These are phyloP conservation scores for Pyricularia grisea DNA, from an alignment of 2,329 filamentous ascomycete genomes.

Conservation along the genomic window DNA sequence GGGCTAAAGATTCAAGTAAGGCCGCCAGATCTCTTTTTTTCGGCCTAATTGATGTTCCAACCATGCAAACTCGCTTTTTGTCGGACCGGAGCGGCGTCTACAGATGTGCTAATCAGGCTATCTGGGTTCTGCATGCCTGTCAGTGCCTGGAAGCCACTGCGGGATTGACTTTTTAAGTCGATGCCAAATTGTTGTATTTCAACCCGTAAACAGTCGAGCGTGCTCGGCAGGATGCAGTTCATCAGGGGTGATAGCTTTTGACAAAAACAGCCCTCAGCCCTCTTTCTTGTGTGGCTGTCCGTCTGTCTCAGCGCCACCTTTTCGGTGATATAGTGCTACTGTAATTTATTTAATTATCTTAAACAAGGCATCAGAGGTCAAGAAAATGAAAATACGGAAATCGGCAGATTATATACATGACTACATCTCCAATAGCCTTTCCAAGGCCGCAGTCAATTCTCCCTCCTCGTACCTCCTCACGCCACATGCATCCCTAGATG, in stretches of 20 bases:
- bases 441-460: conserved; percentile 64
- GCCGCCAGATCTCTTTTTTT: neutral
- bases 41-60: neutral
- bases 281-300: no score
- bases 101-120: neutral
- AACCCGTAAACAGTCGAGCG: neutral
- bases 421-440: conserved; percentile 50
- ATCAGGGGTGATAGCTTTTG: no score
- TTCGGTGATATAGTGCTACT: no score
- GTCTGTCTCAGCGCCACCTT: no score
- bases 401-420: neutral
- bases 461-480: conserved; percentile 65
- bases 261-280: no score
- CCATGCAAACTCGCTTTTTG: neutral
- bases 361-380: neutral
- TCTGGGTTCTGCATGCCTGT: neutral
- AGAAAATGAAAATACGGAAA: neutral
- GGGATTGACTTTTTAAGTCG: neutral
- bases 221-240: no score
- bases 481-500: conserved; percentile 16
- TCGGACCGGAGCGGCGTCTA: no score
- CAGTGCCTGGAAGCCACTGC: neutral
- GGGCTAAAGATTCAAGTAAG: neutral
- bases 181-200: neutral
- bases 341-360: no score